A percentile compares a stretch with the other conserved stretches of the same genome.
Evolutionary conservation across 2,329 filamentous ascomycete genomes (phyloP).

Genomic region (Aspergillus sp.): DNA sequence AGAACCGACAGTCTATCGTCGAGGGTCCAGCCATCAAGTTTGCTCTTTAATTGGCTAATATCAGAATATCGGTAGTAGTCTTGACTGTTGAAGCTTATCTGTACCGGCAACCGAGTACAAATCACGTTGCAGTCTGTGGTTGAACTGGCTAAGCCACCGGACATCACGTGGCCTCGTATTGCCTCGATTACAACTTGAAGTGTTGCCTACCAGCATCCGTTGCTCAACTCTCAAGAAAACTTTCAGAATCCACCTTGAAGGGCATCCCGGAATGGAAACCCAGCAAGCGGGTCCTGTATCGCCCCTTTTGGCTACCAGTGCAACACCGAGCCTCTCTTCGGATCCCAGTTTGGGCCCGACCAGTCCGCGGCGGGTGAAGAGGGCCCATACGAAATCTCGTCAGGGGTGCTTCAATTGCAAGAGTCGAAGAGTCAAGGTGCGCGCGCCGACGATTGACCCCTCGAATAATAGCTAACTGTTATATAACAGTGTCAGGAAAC

Average conservation of each 20-base stretch:
- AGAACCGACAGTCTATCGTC: too few relatives aligned
- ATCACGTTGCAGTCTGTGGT: too few relatives aligned
- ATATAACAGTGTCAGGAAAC: slow-evolving; percentile 40
- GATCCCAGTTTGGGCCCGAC: not conserved
- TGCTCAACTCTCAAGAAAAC: not conserved
- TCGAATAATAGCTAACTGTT: not conserved
- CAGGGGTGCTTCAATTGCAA: slow-evolving; percentile 49
- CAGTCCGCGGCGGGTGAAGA: slow-evolving; percentile 15
- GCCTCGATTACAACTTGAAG: not conserved
- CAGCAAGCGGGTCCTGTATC: not conserved
- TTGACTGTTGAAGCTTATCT: too few relatives aligned
- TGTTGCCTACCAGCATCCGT: not conserved
- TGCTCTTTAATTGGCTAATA: too few relatives aligned
- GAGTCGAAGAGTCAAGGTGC: slow-evolving; percentile 53
- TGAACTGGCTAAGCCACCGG: too few relatives aligned
- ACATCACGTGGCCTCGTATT: not conserved
- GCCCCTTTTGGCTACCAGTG: not conserved
- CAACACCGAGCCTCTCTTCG: not conserved
- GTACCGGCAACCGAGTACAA: too few relatives aligned
- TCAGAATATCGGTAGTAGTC: too few relatives aligned
- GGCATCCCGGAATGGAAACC: not conserved
- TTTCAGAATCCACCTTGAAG: not conserved
- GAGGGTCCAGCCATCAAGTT: too few relatives aligned
- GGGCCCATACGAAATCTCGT: slow-evolving; percentile 46
- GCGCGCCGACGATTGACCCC: not conserved